These are phyloP conservation scores for Chlamydomonas sp. DNA, from an alignment of 139 green algal species.

Conservation along the genomic window DNA sequence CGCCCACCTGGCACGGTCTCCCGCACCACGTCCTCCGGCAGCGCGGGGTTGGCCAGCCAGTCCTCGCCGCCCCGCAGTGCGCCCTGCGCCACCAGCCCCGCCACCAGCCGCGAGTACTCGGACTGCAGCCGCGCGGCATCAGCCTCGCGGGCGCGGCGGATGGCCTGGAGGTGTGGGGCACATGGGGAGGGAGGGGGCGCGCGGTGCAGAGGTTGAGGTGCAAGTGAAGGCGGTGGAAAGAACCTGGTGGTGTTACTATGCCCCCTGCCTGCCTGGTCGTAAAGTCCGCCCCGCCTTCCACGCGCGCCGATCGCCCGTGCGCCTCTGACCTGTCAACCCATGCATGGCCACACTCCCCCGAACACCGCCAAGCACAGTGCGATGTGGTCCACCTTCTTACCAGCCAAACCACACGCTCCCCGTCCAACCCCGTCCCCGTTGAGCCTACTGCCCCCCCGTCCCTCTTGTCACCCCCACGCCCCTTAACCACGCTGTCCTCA, in stretches of 20 bases:
- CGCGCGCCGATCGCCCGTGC: too few species aligned
- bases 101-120: slow-evolving; percentile 92
- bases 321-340: too few species aligned
- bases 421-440: neutral
- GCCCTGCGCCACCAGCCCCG: slow-evolving; percentile 77
- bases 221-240: too few species aligned
- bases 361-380: too few species aligned
- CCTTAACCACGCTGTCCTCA: too few species aligned
- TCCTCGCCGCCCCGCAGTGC: slow-evolving; percentile 57
- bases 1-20: slow-evolving; percentile 82
- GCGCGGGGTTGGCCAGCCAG: slow-evolving; percentile 87
- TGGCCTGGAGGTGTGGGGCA: slow-evolving; percentile 17
- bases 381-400: too few species aligned
- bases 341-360: too few species aligned
- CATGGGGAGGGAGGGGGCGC: too few species aligned
- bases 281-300: too few species aligned
- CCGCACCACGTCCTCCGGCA: slow-evolving; percentile 89
- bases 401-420: too few species aligned
- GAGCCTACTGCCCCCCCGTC: neutral
- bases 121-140: slow-evolving; percentile 79
- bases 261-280: too few species aligned
- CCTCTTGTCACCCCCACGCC: slow-evolving; percentile 42
- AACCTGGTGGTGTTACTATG: too few species aligned
- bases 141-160: slow-evolving; percentile 63
- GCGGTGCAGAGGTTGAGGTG: neutral